phyloP scores from a whole-genome alignment of 305 asterid genomes.

The Striga hermonthica region DNA sequence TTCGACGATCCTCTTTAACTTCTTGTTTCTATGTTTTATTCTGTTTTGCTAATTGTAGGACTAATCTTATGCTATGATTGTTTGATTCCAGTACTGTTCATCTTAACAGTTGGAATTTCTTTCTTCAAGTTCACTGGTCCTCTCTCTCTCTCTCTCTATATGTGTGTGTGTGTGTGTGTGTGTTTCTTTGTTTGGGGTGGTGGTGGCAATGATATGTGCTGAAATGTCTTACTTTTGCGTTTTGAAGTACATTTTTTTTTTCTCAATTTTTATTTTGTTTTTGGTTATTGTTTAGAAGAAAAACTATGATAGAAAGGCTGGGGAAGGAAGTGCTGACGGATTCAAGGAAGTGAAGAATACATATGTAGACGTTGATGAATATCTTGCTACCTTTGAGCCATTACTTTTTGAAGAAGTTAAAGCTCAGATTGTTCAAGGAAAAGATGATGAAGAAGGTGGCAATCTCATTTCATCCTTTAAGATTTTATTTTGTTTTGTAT shows the following conservation, averaged over 20 bases:
- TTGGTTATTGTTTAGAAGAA: conserved; percentile 33
- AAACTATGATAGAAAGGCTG: conserved; percentile 34
- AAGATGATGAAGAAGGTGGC: conserved; percentile 68
- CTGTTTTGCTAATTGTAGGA: conserved; percentile 6
- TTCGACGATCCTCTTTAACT: background rate
- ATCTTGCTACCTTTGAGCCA: conserved; percentile 75
- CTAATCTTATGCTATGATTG: conserved; percentile 7
- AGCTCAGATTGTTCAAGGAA: conserved; percentile 67
- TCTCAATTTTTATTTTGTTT: background rate
- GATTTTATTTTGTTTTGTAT: background rate
- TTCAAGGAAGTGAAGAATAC: conserved; percentile 65
- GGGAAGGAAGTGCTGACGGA: conserved; percentile 39
- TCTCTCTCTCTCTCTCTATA: too few relatives aligned
- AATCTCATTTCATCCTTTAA: conserved; percentile 2
- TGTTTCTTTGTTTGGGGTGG: too few relatives aligned
- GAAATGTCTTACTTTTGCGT: background rate
- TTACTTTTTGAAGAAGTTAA: conserved; percentile 92
- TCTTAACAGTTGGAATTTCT: too few relatives aligned
- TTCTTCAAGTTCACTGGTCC: too few relatives aligned
- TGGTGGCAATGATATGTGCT: too few relatives aligned
- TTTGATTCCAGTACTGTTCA: background rate
- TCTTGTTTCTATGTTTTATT: conserved; percentile 4
- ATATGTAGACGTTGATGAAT: conserved; percentile 74
- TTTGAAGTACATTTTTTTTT: background rate
- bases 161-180: too few relatives aligned